These are phyloP conservation scores for Hypoxylon lenormandii DNA, from an alignment of 495 filamentous ascomycete genomes.

Conservation along the genomic window DNA sequence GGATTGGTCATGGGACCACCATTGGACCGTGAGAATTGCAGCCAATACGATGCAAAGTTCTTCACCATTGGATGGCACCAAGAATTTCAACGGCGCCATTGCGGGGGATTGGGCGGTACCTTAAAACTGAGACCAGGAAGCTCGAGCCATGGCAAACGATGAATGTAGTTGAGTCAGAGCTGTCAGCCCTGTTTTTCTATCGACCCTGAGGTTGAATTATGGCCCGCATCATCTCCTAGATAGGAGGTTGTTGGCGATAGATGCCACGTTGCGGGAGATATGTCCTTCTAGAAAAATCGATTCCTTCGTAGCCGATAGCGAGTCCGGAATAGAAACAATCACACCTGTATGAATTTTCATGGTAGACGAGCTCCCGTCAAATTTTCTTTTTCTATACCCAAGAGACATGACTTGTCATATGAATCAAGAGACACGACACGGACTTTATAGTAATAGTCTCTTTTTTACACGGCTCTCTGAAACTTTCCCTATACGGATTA, in stretches of 20 bases:
- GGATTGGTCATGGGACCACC: constrained; percentile 24
- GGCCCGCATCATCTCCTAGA: not conserved
- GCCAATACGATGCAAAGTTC: constrained; percentile 24
- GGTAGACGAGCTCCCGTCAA: not conserved
- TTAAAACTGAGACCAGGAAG: not conserved
- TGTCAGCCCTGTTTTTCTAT: constrained; percentile 6
- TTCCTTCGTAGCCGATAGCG: not conserved
- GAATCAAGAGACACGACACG: too few species aligned
- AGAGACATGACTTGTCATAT: too few species aligned
- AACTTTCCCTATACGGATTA: not conserved
- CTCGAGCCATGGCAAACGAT: constrained; percentile 7
- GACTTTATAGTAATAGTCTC: not conserved
- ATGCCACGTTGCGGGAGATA: not conserved
- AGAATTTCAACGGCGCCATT: constrained; percentile 25
- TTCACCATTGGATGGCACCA: constrained; percentile 14
- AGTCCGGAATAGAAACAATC: not conserved
- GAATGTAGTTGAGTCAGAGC: not conserved
- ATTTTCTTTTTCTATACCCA: too few species aligned
- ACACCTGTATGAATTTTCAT: not conserved
- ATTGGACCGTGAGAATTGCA: constrained; percentile 19
- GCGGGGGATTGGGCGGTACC: constrained; percentile 18
- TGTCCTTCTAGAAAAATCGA: not conserved
- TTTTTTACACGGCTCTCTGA: not conserved
- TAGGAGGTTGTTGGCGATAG: constrained; percentile 4
- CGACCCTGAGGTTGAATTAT: constrained; percentile 3